Evolutionary conservation across 495 filamentous ascomycete species (phyloP).

Genomic region (Ascodesmis nigricans): DNA sequence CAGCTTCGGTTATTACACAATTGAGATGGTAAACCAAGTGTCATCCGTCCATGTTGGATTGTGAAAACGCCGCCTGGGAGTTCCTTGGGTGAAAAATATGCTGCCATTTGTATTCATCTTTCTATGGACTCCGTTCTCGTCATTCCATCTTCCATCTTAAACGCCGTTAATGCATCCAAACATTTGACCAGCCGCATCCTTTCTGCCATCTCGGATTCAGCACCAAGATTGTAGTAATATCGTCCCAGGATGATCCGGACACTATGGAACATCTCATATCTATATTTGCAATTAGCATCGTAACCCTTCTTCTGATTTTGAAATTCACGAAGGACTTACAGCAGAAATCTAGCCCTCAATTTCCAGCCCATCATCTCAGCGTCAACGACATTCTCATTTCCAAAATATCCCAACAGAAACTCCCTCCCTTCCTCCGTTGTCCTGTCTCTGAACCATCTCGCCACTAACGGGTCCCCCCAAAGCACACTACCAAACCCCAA

Average conservation of each 20-base stretch:
- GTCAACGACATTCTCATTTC: not conserved
- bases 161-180: not conserved
- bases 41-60: too few relatives aligned
- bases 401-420: too few relatives aligned
- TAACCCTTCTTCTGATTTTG: too few relatives aligned
- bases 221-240: slow-evolving; percentile 1
- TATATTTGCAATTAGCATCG: too few relatives aligned
- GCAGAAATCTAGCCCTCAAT: not conserved
- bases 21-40: too few relatives aligned
- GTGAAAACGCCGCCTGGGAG: too few relatives aligned
- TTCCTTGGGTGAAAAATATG: too few relatives aligned
- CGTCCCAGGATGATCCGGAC: not conserved
- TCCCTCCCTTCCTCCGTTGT: not conserved
- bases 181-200: slow-evolving; percentile 1
- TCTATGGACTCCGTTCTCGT: too few relatives aligned
- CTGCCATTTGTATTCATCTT: too few relatives aligned
- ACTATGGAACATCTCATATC: not conserved
- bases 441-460: not conserved
- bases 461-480: slow-evolving; percentile 13
- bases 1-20: too few relatives aligned
- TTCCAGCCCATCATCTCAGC: not conserved
- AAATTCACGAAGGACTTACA: too few relatives aligned
- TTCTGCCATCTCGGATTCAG: slow-evolving; percentile 4
- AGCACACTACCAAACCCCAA: slow-evolving; percentile 17
- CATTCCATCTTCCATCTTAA: not conserved